phyloP scores from a whole-genome alignment of 2,329 filamentous ascomycete genomes.

The Davidsoniella virescens region DNA sequence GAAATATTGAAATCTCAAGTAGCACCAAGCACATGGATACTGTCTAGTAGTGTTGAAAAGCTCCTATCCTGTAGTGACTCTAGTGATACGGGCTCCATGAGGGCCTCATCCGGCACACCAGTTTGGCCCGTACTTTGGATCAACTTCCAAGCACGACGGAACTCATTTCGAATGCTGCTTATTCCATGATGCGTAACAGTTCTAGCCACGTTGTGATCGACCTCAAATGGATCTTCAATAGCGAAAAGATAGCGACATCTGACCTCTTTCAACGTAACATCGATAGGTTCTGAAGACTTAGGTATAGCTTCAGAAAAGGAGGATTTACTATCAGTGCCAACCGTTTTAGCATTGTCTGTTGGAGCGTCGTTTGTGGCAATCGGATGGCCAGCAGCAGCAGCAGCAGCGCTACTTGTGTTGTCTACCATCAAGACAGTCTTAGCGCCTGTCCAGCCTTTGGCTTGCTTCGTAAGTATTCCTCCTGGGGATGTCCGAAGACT shows the following conservation, averaged over 20 bases:
- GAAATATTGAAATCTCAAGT: no score
- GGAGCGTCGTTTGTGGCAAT: conserved; percentile 12
- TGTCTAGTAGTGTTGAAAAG: conserved; percentile 3
- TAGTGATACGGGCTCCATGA: conserved; percentile 35
- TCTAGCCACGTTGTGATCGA: conserved; percentile 72
- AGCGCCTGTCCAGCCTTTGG: conserved; percentile 77
- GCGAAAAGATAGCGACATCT: conserved; percentile 71
- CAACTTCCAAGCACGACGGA: conserved; percentile 62
- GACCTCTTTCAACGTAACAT: conserved; percentile 45
- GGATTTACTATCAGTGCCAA: conserved; percentile 14
- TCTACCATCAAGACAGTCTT: conserved; percentile 37
- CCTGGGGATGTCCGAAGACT: conserved; percentile 52
- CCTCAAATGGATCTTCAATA: conserved; percentile 83
- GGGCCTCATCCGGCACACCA: conserved; percentile 24
- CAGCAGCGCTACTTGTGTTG: neutral
- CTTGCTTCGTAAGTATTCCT: conserved; percentile 55
- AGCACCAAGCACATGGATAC: conserved; percentile 2
- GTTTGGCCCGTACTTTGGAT: conserved; percentile 36
- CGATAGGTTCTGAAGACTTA: neutral
- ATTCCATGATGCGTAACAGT: conserved; percentile 76
- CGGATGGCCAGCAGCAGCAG: neutral
- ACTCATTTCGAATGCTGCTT: conserved; percentile 68
- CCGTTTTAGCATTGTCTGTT: neutral
- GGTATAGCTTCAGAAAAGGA: conserved; percentile 1
- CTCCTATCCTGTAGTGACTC: conserved; percentile 21